phyloP scores from a whole-genome alignment of 2,329 filamentous ascomycete species.

The Xylariales sp. region DNA sequence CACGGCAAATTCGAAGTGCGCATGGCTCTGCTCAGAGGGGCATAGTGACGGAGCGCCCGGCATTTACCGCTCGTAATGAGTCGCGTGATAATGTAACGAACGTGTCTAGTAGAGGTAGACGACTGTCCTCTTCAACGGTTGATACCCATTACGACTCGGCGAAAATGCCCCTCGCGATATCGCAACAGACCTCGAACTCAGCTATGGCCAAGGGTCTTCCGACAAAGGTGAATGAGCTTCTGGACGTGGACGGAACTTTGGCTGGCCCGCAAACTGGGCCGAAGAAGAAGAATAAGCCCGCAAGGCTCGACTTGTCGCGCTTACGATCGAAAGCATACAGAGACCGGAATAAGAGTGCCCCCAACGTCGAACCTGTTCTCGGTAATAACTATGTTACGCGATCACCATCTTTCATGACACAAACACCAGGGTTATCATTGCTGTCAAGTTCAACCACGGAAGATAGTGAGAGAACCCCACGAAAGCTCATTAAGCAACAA shows the following conservation, averaged over 20 bases:
- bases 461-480: slow-evolving; percentile 30
- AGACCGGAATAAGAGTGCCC: slow-evolving; percentile 44
- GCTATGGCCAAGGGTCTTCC: slow-evolving; percentile 68
- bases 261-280: slow-evolving; percentile 42
- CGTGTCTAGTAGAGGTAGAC: slow-evolving; percentile 59
- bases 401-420: slow-evolving; percentile 59
- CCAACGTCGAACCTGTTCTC: slow-evolving; percentile 47
- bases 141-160: slow-evolving; percentile 68
- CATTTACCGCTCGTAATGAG: slow-evolving; percentile 43
- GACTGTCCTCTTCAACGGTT: slow-evolving; percentile 66
- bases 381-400: slow-evolving; percentile 53
- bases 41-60: slow-evolving; percentile 44
- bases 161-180: slow-evolving; percentile 66
- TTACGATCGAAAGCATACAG: slow-evolving; percentile 54
- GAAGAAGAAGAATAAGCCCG: slow-evolving; percentile 62
- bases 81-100: slow-evolving; percentile 53
- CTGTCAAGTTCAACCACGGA: slow-evolving; percentile 26
- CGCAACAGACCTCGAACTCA: slow-evolving; percentile 68
- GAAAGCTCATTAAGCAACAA: slow-evolving; percentile 34
- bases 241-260: slow-evolving; percentile 58
- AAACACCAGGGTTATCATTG: slow-evolving; percentile 35
- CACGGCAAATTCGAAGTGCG: slow-evolving; percentile 48
- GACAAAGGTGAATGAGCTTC: slow-evolving; percentile 58
- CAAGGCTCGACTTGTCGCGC: slow-evolving; percentile 61
- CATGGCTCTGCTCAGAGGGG: slow-evolving; percentile 37